These are phyloP conservation scores for Penicillium riverlandense DNA, from an alignment of 495 filamentous ascomycete genomes.

Conservation along the genomic window DNA sequence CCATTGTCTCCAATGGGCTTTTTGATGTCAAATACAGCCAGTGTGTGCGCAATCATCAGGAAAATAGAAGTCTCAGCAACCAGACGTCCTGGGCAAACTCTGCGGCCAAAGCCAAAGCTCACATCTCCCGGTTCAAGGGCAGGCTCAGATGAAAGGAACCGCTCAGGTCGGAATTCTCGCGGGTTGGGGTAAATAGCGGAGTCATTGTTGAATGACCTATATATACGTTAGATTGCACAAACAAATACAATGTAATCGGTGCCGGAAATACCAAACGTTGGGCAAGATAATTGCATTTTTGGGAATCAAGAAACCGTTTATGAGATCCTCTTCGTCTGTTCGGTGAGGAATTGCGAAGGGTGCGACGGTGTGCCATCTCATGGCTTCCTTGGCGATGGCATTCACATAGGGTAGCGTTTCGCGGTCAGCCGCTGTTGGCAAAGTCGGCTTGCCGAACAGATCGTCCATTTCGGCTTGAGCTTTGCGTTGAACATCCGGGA, in stretches of 20 bases:
- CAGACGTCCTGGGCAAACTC: conserved; percentile 23
- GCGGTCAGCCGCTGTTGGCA: conserved; percentile 21
- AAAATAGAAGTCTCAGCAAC: conserved; percentile 23
- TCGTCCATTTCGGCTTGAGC: conserved; percentile 54
- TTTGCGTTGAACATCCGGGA: conserved; percentile 42
- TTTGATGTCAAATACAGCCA: conserved; percentile 29
- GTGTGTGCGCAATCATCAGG: conserved; percentile 19
- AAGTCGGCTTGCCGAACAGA: conserved; percentile 29
- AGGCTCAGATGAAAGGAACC: conserved; percentile 9
- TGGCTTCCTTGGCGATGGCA: conserved; percentile 34
- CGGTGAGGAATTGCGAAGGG: conserved; percentile 49
- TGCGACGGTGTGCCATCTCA: conserved; percentile 37
- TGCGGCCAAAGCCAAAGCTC: conserved; percentile 25
- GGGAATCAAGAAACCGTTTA: conserved; percentile 45
- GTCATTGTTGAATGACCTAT: conserved; percentile 26
- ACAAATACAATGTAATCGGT: neutral
- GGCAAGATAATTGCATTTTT: conserved; percentile 37
- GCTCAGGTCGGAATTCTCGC: conserved; percentile 21
- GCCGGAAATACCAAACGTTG: conserved; percentile 33
- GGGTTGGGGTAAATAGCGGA: conserved; percentile 22
- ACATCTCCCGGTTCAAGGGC: conserved; percentile 18
- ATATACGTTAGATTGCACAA: neutral
- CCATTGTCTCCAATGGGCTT: conserved; percentile 10
- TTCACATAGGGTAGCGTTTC: conserved; percentile 33
- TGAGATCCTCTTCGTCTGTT: conserved; percentile 45